A percentile compares a stretch with the other conserved stretches of the same genome.
phyloP scores from a whole-genome alignment of 768 basidiomycete genomes.

The Sarcodon sp. region DNA sequence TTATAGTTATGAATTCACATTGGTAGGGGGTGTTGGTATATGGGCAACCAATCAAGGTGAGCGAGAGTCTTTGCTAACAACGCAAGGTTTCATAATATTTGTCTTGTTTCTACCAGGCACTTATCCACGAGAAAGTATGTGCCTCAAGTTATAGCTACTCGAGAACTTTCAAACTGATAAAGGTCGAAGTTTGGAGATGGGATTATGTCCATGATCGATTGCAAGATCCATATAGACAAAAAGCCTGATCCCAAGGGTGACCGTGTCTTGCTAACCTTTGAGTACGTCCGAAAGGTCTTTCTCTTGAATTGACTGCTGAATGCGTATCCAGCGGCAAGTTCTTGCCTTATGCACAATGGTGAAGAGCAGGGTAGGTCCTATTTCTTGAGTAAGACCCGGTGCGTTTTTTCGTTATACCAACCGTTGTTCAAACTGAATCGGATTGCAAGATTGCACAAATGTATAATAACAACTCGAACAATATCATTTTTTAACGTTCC shows the following conservation, averaged over 20 bases:
- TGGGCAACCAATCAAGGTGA: slow-evolving; percentile 67
- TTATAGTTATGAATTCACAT: neutral
- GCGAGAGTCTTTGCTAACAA: slow-evolving; percentile 1
- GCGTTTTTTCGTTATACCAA: too few relatives aligned
- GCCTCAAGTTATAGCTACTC: neutral
- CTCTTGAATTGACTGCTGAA: neutral
- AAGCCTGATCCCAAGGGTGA: slow-evolving; percentile 73
- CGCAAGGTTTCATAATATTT: slow-evolving; percentile 1
- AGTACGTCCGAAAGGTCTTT: slow-evolving; percentile 33
- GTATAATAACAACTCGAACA: too few relatives aligned
- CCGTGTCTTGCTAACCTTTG: slow-evolving; percentile 66
- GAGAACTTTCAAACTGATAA: neutral
- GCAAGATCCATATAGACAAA: slow-evolving; percentile 51
- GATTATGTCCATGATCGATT: slow-evolving; percentile 86
- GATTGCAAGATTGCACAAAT: too few relatives aligned
- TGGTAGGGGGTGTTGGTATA: slow-evolving; percentile 59
- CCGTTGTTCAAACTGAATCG: too few relatives aligned
- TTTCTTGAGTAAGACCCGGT: neutral
- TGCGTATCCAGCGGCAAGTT: slow-evolving; percentile 51
- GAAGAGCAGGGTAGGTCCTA: neutral
- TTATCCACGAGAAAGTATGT: slow-evolving; percentile 65
- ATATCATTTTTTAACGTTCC: too few relatives aligned
- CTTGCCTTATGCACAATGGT: slow-evolving; percentile 65
- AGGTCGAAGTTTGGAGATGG: slow-evolving; percentile 62
- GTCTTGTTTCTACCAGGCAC: slow-evolving; percentile 24